Base-by-base conservation (phyloP, 2,329 filamentous ascomycete species). In the Epichloe gansuensis region DNA sequence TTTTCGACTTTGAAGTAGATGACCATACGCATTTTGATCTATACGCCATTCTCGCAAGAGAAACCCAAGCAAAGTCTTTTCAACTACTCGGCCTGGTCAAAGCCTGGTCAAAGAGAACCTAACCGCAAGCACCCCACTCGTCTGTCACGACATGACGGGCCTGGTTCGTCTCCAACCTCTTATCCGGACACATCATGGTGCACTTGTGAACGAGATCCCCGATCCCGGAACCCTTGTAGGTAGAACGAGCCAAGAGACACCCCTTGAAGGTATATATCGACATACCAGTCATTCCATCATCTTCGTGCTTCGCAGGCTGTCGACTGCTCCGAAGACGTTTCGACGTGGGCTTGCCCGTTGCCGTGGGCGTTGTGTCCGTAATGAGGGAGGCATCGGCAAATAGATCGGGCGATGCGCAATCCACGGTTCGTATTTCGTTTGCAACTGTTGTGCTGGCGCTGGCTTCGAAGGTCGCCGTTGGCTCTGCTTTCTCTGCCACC, bases 241-340 rank as follows among this genome's bases (percentile, higher is more conserved):
- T 43, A 12, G 48, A 46, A 15, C 51, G 49, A 4, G 55, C 31
- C 53, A 55, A 53, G 12, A 58, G 36, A 36, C 57, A 58, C 3
- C 54, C 54, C 12, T 42, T 31, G 8, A 53, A 21, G 3, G 50
- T 52, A 42, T 55, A 57, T 23, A 56, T 44, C 9, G 49, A 52
- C 40, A 54, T 35, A 11, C 49, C 51, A 39, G 54, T 25, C 42
- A 56, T 23, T 2, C 48, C 13, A 5, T 39, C 39, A 2, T 34
- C 35, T 13, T 15, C 39, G 8, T 49, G 39, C 5, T 49, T 21
- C 21, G 34, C 27, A 3, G 12, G 9, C 8, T 38, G 48, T 31
- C 46, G 44, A 15, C 35, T 34, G 15, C 41, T 39, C 34, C 49
- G 49, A 6, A 17, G 13, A 15, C 39, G 39, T 13, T 35, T 49